Evolutionary conservation across 768 basidiomycete species (phyloP), one percentile per base, ranked within the genome.

Genomic region (Boletus tomentosulus): DNA sequence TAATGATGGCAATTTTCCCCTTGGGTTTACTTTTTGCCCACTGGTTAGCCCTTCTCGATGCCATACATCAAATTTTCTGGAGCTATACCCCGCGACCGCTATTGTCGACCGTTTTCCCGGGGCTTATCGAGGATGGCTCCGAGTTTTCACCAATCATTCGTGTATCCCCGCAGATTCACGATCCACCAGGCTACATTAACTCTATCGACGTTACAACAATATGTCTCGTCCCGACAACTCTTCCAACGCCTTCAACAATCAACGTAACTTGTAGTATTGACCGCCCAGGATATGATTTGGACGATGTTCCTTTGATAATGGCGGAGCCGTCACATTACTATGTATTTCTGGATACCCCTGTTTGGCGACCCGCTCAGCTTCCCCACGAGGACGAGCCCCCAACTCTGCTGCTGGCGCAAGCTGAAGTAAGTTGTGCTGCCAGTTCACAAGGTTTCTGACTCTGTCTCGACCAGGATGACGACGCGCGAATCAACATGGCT

Each of bases 11-110:
- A 34, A 37, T 22, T 5, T 27, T 64, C 19, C 45, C 46, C 6
- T n/a, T 51, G 41, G 43, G 28, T 35, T 4, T 50, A 28, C 56
- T 63, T 15, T 22, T 61, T 25, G 56, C 28, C 9, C 56, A 63
- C 35, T 63, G 56, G 47, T 25, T 61, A 31, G 15, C 57, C 28
- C 45, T 64, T 27, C 39, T 63, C n/a, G 41, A 43, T 38, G 34
- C n/a, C 38, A 6, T 63, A 6, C 62, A 53, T 45, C 51, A 24
- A 5, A 35, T 58, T 31, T 38, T 63, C 24, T 48, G 33, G 52
- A 39, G 45, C 43, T 33, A 50, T 38, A 22, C 52, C 9, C 59
- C 59, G 2, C 59, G 24, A 45, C 49, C 50, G 10, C 33, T 53
- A 10, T 31, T 64, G 28, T 63, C 61, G 11, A 39, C 55, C 27